Evolutionary conservation across 2,329 filamentous ascomycete genomes (phyloP).

Genomic region (Aspergillus ibericus): DNA sequence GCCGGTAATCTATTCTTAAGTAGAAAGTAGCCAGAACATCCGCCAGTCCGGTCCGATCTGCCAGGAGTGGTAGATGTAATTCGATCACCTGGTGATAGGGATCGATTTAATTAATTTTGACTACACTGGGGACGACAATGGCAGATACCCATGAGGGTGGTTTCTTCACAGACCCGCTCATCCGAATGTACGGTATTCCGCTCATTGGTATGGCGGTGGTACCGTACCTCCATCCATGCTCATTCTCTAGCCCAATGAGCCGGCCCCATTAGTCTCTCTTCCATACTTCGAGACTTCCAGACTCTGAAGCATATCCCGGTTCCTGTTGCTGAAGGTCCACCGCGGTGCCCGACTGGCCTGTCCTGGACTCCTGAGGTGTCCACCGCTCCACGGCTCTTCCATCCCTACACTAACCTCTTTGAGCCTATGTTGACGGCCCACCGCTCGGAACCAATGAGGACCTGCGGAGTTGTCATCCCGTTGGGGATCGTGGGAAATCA

Average conservation of each 20-base stretch:
- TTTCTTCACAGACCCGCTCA: background rate
- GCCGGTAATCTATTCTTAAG: background rate
- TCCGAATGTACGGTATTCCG: background rate
- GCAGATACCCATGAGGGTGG: background rate
- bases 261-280: too few species aligned
- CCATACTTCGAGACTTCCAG: too few species aligned
- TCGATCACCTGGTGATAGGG: background rate
- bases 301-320: too few species aligned
- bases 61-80: background rate
- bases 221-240: background rate
- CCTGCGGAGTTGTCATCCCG: slow-evolving; percentile 5
- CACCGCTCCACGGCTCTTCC: background rate
- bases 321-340: too few species aligned
- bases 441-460: background rate
- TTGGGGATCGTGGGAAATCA: slow-evolving; percentile 6
- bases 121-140: background rate
- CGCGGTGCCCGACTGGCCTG: background rate
- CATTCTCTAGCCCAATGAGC: too few species aligned
- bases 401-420: slow-evolving; percentile 1
- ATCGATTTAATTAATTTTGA: background rate
- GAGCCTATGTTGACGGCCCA: slow-evolving; percentile 7
- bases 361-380: too few species aligned
- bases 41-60: background rate
- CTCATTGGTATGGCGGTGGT: background rate
- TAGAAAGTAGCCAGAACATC: background rate